phyloP scores from a whole-genome alignment of 2,329 filamentous ascomycete genomes.

The Ascocoryne sarcoides region DNA sequence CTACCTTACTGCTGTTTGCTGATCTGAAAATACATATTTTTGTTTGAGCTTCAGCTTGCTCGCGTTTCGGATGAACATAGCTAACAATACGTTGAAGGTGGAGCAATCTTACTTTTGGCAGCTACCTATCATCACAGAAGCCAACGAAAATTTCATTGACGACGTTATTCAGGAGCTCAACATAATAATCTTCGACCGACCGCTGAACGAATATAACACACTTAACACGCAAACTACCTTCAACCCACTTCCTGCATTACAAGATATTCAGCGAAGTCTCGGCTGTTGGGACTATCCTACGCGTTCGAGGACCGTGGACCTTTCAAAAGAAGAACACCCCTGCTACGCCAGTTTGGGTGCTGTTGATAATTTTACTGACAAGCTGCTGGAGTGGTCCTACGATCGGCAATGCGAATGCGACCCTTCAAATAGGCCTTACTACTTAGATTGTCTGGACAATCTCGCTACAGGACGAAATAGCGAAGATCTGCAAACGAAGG shows the following conservation, averaged over 20 bases:
- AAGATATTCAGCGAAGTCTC: slow-evolving; percentile 22
- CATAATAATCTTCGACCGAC: slow-evolving; percentile 14
- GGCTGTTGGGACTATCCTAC: slow-evolving; percentile 25
- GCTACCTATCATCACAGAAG: slow-evolving; percentile 19
- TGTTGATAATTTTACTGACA: slow-evolving; percentile 52
- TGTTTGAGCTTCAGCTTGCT: not conserved
- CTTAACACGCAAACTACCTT: slow-evolving; percentile 1
- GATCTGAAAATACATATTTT: not conserved
- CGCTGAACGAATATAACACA: slow-evolving; percentile 10
- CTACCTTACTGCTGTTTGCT: slow-evolving; percentile 1
- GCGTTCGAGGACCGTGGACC: slow-evolving; percentile 21
- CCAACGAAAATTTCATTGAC: slow-evolving; percentile 39
- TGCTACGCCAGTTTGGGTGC: slow-evolving; percentile 55
- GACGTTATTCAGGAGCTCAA: slow-evolving; percentile 50
- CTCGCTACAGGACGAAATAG: slow-evolving; percentile 44
- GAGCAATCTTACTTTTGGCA: slow-evolving; percentile 26
- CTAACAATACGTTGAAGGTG: slow-evolving; percentile 22
- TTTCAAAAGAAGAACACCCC: slow-evolving; percentile 32
- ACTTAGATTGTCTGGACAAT: slow-evolving; percentile 55
- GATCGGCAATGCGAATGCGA: slow-evolving; percentile 50
- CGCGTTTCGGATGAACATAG: not conserved
- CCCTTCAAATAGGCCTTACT: slow-evolving; percentile 45
- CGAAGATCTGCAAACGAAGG: slow-evolving; percentile 47
- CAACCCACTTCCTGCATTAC: slow-evolving; percentile 14
- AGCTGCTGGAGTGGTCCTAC: slow-evolving; percentile 53